Percentiles rank a stretch among this genome's conserved stretches.
These are phyloP conservation scores for Lachnellula hyalina DNA, from an alignment of 2,329 filamentous ascomycete species.

Conservation along the genomic window DNA sequence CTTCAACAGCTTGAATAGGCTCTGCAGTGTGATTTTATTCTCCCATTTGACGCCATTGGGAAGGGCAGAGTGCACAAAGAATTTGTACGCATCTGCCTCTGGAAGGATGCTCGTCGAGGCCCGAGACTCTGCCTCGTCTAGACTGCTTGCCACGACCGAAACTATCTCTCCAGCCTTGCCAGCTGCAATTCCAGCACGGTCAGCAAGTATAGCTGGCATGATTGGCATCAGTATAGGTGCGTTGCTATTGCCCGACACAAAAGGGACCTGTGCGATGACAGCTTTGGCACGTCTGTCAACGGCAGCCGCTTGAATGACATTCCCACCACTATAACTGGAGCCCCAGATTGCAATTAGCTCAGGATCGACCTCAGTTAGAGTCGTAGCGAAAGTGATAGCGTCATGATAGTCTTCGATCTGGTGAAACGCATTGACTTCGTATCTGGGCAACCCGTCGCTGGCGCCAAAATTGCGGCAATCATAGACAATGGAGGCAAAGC, in stretches of 20 bases:
- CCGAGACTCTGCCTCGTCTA: neutral
- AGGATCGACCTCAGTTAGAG: slow-evolving; percentile 26
- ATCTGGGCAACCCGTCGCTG: slow-evolving; percentile 30
- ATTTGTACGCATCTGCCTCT: neutral
- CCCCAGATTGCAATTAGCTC: slow-evolving; percentile 34
- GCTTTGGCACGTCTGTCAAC: slow-evolving; percentile 35
- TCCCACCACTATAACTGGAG: slow-evolving; percentile 32
- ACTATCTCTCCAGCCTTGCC: neutral
- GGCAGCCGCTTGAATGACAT: slow-evolving; percentile 35
- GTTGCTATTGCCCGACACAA: neutral
- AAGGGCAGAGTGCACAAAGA: neutral
- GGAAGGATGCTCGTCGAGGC: neutral
- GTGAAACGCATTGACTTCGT: slow-evolving; percentile 26
- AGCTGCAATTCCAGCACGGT: neutral
- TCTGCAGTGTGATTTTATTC: slow-evolving; percentile 33
- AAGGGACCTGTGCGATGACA: slow-evolving; percentile 31
- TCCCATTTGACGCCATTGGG: slow-evolving; percentile 26
- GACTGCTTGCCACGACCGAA: neutral
- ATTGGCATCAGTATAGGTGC: neutral
- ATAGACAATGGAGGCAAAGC: slow-evolving; percentile 29
- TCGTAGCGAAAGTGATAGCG: slow-evolving; percentile 33
- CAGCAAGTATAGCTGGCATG: neutral
- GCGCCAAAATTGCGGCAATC: slow-evolving; percentile 32
- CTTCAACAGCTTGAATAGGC: slow-evolving; percentile 18
- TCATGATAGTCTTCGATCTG: slow-evolving; percentile 33